Percentiles rank a stretch among this genome's conserved stretches.
phyloP scores from a whole-genome alignment of 1,284 basidiomycete species.

The Somion occarium region DNA sequence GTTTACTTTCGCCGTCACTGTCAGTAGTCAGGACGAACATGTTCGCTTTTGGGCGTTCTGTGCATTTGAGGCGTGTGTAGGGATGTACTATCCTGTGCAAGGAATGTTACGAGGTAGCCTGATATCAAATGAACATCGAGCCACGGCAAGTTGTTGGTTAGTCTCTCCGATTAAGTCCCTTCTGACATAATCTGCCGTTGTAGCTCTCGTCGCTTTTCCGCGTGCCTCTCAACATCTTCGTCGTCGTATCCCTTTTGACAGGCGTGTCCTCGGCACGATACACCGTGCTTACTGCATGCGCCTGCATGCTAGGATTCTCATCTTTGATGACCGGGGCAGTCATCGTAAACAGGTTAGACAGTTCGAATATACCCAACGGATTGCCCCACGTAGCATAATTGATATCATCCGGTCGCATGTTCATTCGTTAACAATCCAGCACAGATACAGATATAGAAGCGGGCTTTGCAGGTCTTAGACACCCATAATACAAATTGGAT shows the following conservation, averaged over 20 bases:
- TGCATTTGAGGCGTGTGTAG: constrained; percentile 69
- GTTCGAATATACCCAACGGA: neutral
- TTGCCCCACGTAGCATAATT: neutral
- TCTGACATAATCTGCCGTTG: constrained; percentile 5
- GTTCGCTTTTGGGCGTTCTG: constrained; percentile 71
- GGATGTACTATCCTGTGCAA: constrained; percentile 74
- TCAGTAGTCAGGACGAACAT: constrained; percentile 42
- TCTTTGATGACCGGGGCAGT: constrained; percentile 49
- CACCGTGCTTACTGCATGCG: constrained; percentile 55
- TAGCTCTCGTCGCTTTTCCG: constrained; percentile 70
- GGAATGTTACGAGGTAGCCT: constrained; percentile 68
- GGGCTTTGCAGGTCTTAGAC: no score
- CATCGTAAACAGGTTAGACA: constrained; percentile 14
- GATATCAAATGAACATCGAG: constrained; percentile 69
- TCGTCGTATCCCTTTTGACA: constrained; percentile 64
- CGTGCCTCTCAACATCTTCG: constrained; percentile 70
- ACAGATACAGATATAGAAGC: no score
- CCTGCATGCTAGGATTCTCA: constrained; percentile 54
- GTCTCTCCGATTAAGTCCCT: constrained; percentile 3
- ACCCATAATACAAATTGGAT: no score
- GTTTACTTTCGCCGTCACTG: constrained; percentile 49
- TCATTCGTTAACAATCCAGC: no score
- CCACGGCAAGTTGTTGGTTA: constrained; percentile 46
- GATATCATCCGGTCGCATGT: no score
- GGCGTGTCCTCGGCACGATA: constrained; percentile 63